Evolutionary conservation across 352 stramenopile species (phyloP), one percentile per base, ranked within the genome.

Genomic region (Phytophthora fragariaefolia): DNA sequence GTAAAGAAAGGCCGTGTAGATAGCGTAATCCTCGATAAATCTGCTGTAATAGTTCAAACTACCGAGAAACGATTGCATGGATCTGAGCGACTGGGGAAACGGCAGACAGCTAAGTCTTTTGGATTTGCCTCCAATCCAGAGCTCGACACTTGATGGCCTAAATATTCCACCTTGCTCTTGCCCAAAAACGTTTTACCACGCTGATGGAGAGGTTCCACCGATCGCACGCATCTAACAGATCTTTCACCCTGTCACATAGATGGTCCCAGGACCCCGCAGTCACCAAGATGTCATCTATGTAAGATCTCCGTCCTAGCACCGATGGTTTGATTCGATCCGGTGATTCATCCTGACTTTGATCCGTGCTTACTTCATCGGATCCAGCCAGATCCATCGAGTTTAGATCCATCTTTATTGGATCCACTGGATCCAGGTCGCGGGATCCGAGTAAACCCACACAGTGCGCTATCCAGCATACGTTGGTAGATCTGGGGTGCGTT

Each of bases 151-250:
- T 26, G 23, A 26, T 67, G 61, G 2, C 46, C 55, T 0, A 75
- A 30, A 12, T 67, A 75, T 6, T 74, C 56, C 0, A 74, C 61
- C 10, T 43, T 36, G 8, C 22, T 17, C 43, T 55, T 63, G 6
- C 69, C 68, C 20, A 62, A 3, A 42, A 30, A 23, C 69, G 73
- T 45, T 77, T 76, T 2, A 60, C 50, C 15, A 74, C 23, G 12
- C 59, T 80, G 47, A 76, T 69, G 0, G 67, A 57, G 0, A 76
- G 17, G 9, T 58, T 58, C 32, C 32, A 58, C 6, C 22, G 20
- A 5, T 47, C 32, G 20, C 30, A 58, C 17, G 32, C 32, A 17
- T 38, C 32, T 13, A 38, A 13, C 3, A 38, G 30, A 17, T 8
- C 30, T 5, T 38, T 13, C 4, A 38, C 30, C 7, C 30, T 8